phyloP scores from a whole-genome alignment of 139 green algal species.

The Ettlia oleoabundans region DNA sequence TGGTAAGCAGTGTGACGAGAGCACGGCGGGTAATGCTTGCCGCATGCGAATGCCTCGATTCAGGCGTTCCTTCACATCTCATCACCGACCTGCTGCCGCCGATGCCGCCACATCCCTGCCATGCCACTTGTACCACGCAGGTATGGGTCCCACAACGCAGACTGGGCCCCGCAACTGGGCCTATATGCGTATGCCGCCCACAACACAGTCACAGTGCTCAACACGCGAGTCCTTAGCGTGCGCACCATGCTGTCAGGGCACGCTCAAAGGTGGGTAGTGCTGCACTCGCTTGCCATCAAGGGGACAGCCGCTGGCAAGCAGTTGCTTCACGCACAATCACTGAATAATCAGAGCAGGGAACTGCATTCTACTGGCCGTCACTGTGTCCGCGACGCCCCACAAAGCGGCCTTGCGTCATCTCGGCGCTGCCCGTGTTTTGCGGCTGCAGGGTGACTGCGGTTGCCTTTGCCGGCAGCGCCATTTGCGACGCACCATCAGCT shows the following conservation, averaged over 20 bases:
- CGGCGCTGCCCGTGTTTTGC: too few relatives aligned
- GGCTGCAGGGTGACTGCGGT: slow-evolving; percentile 35
- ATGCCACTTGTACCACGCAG: neutral
- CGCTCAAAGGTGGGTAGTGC: slow-evolving; percentile 22
- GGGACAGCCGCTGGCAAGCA: too few relatives aligned
- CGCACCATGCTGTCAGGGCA: slow-evolving; percentile 34
- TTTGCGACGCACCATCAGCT: neutral
- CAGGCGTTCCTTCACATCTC: neutral
- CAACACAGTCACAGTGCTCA: slow-evolving; percentile 34
- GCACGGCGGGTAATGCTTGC: too few relatives aligned
- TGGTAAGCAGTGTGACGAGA: too few relatives aligned
- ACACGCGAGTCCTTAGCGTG: slow-evolving; percentile 9
- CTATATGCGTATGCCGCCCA: slow-evolving; percentile 38
- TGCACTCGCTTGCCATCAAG: neutral
- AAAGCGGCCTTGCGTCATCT: too few relatives aligned
- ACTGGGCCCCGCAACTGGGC: neutral
- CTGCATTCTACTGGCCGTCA: too few relatives aligned
- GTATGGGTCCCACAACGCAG: slow-evolving; percentile 40
- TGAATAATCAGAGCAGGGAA: too few relatives aligned
- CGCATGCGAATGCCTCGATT: too few relatives aligned
- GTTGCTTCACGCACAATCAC: too few relatives aligned
- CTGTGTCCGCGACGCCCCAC: too few relatives aligned
- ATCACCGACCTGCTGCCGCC: neutral
- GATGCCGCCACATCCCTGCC: neutral
- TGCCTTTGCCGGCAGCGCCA: slow-evolving; percentile 7